phyloP scores from a whole-genome alignment of 2,329 filamentous ascomycete genomes.

The Blastomyces silverae region DNA sequence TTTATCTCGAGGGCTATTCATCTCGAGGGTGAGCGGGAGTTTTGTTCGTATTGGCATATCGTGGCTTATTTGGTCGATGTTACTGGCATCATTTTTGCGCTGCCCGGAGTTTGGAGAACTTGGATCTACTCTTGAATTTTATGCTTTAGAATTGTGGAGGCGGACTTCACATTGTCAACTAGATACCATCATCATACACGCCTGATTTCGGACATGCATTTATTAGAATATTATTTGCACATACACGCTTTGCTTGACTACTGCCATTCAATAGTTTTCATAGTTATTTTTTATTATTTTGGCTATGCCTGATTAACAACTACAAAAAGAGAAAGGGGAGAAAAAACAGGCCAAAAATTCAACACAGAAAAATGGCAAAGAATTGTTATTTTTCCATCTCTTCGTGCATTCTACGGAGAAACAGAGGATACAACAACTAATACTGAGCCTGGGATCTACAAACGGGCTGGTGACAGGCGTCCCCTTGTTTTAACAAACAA shows the following conservation, averaged over 20 bases:
- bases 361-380: too few relatives aligned
- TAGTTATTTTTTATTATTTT: not conserved
- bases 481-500: not conserved
- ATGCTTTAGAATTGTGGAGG: conserved; percentile 5
- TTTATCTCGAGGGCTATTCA: not conserved
- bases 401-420: too few relatives aligned
- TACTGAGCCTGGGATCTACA: too few relatives aligned
- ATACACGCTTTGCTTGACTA: not conserved
- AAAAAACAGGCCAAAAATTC: too few relatives aligned
- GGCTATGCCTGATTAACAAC: not conserved
- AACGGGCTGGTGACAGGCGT: too few relatives aligned
- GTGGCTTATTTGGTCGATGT: not conserved
- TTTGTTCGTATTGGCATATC: not conserved
- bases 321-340: too few relatives aligned
- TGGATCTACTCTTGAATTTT: conserved; percentile 4
- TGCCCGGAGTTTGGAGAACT: conserved; percentile 6
- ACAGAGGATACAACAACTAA: too few relatives aligned
- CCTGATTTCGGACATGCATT: not conserved
- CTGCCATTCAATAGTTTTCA: not conserved
- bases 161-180: not conserved
- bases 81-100: not conserved
- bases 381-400: too few relatives aligned
- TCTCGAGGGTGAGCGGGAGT: conserved; percentile 2
- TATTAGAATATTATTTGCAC: conserved; percentile 2
- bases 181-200: conserved; percentile 8